These are phyloP conservation scores for Sistotremastrum niveocremeum DNA, from an alignment of 768 basidiomycete genomes.

Conservation along the genomic window DNA sequence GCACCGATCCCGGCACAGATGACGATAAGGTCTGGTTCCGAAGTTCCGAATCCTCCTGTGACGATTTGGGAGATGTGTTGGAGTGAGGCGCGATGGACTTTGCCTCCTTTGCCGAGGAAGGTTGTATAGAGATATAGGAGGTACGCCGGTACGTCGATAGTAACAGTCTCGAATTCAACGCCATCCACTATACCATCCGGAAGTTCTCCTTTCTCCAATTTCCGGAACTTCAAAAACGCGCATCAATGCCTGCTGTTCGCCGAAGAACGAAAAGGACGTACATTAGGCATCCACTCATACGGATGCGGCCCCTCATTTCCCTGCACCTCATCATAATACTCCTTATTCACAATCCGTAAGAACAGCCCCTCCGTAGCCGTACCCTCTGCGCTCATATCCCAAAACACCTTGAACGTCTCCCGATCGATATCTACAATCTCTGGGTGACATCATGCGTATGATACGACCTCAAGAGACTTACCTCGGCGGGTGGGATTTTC, in stretches of 20 bases:
- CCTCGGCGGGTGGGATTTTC: conserved; percentile 18
- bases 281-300: conserved; percentile 1
- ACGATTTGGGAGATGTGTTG: conserved; percentile 14
- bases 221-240: conserved; percentile 11
- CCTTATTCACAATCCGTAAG: conserved; percentile 47
- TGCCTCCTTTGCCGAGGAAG: conserved; percentile 12
- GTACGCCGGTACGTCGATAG: conserved; percentile 17
- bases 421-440: conserved; percentile 41
- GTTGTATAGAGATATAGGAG: conserved; percentile 13
- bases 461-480: conserved; percentile 38
- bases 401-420: conserved; percentile 62
- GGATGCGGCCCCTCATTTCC: conserved; percentile 14
- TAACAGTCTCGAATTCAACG: conserved; percentile 12
- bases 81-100: conserved; percentile 8
- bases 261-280: conserved; percentile 5
- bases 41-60: conserved; percentile 7
- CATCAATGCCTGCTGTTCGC: conserved; percentile 10
- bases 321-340: conserved; percentile 35
- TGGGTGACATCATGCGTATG: neutral
- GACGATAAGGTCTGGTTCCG: conserved; percentile 10
- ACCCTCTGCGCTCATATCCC: conserved; percentile 41
- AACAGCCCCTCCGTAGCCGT: conserved; percentile 46
- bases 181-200: conserved; percentile 9
- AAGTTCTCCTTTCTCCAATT: conserved; percentile 9
- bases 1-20: conserved; percentile 19